Conservation (phyloP, 371 early-diverging fungal species). For the Apophysomyces sp. region DNA sequence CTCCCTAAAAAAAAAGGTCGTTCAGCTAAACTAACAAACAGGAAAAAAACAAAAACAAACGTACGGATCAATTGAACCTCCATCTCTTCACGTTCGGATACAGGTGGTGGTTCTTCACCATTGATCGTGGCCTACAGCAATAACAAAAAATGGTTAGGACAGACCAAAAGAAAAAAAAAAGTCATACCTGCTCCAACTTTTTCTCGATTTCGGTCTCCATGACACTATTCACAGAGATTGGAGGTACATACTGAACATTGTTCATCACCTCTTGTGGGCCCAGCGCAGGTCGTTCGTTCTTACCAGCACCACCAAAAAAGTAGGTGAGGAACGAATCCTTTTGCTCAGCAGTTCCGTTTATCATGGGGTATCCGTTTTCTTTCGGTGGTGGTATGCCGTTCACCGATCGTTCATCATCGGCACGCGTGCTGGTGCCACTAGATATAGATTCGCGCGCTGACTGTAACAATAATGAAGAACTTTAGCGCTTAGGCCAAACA, state of each 20-base stretch:
- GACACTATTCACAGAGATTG: conserved; percentile 25
- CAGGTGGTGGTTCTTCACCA: conserved; percentile 16
- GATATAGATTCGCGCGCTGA: not conserved
- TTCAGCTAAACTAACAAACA: not conserved
- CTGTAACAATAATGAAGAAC: not conserved
- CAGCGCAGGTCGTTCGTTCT: conserved; percentile 38
- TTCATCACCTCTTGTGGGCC: conserved; percentile 33
- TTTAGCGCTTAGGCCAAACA: not conserved
- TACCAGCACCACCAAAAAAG: conserved; percentile 72
- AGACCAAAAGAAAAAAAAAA: conserved; percentile 1
- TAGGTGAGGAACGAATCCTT: conserved; percentile 71
- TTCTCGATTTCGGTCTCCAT: conserved; percentile 47
- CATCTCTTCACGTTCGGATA: conserved; percentile 73
- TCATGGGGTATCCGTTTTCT: not conserved
- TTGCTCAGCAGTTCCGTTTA: conserved; percentile 1
- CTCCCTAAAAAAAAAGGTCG: conserved; percentile 26
- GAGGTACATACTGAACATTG: conserved; percentile 30
- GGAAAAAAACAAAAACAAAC: conserved; percentile 9
- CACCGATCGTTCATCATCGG: not conserved
- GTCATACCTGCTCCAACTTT: conserved; percentile 26
- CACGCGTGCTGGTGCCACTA: not conserved
- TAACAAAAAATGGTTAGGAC: not conserved
- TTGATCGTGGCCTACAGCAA: conserved; percentile 5
- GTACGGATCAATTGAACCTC: conserved; percentile 86
- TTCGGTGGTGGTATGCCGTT: not conserved